phyloP scores from a whole-genome alignment of 306 rosid genomes.

The Trifolium subterraneum region DNA sequence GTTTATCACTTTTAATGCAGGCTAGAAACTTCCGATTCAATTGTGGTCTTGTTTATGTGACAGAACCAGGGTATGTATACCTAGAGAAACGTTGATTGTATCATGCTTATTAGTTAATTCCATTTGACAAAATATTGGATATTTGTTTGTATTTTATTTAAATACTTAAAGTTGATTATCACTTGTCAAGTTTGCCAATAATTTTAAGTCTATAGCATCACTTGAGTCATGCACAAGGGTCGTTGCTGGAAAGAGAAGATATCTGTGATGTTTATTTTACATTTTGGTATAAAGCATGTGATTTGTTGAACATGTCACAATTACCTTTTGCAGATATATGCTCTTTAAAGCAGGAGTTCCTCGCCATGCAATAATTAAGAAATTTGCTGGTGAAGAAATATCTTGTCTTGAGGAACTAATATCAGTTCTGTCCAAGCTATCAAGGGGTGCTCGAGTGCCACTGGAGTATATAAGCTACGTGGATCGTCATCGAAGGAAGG shows the following conservation, averaged over 20 bases:
- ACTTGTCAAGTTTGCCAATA: conserved; percentile 29
- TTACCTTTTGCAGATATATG: conserved; percentile 74
- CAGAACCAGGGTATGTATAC: conserved; percentile 90
- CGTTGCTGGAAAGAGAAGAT: conserved; percentile 16
- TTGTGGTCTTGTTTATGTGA: conserved; percentile 93
- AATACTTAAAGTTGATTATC: conserved; percentile 8
- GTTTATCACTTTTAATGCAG: conserved; percentile 54
- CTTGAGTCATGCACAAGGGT: conserved; percentile 15
- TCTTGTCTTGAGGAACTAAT: conserved; percentile 72
- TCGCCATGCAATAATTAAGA: conserved; percentile 92
- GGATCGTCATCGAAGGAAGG: conserved; percentile 97
- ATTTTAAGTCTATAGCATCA: conserved; percentile 14
- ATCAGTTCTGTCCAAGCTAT: conserved; percentile 71
- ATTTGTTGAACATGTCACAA: conserved; percentile 38
- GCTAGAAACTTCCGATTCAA: conserved; percentile 95
- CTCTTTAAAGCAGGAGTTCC: conserved; percentile 93
- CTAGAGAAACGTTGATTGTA: conserved; percentile 34
- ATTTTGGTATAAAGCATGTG: conserved; percentile 26
- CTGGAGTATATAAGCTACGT: conserved; percentile 77
- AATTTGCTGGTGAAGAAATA: conserved; percentile 93
- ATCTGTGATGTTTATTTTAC: conserved; percentile 22
- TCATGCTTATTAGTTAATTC: conserved; percentile 17
- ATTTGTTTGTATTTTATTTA: conserved; percentile 11
- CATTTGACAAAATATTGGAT: conserved; percentile 19
- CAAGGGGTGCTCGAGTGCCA: conserved; percentile 90